These are phyloP conservation scores for Salix caprea DNA, from an alignment of 345 rosid genomes.

Conservation along the genomic window DNA sequence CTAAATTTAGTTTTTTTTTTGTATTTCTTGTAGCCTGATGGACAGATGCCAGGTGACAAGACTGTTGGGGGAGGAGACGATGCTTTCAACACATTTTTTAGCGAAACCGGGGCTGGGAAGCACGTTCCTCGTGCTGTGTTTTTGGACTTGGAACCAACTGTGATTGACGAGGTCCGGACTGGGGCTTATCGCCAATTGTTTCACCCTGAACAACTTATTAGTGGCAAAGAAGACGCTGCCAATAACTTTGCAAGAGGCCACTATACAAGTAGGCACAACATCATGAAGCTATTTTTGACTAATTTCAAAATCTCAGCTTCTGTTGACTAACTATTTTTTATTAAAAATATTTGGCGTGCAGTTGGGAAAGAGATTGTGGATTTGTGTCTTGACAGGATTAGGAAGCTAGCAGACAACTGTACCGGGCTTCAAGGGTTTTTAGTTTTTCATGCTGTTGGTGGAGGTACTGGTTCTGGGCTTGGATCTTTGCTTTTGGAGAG, in stretches of 20 bases:
- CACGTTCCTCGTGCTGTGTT: slow-evolving; percentile 15
- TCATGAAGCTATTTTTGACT: not conserved
- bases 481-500: slow-evolving; percentile 17
- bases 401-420: slow-evolving; percentile 17
- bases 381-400: slow-evolving; percentile 15
- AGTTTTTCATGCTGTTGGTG: slow-evolving; percentile 16
- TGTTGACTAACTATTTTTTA: not conserved
- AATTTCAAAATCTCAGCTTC: not conserved
- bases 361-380: slow-evolving; percentile 22
- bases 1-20: too few relatives aligned
- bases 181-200: slow-evolving; percentile 12
- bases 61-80: slow-evolving; percentile 16
- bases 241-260: slow-evolving; percentile 19
- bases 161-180: slow-evolving; percentile 14
- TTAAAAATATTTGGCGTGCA: not conserved
- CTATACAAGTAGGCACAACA: not conserved
- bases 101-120: slow-evolving; percentile 8
- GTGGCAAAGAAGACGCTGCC: slow-evolving; percentile 17
- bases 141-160: slow-evolving; percentile 13
- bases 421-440: slow-evolving; percentile 17
- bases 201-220: slow-evolving; percentile 13
- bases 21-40: slow-evolving; percentile 5
- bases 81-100: slow-evolving; percentile 16
- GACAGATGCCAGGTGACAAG: slow-evolving; percentile 10
- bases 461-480: slow-evolving; percentile 18